Percentiles rank a stretch among this genome's conserved stretches.
These are phyloP conservation scores for Raffaelea albimanens DNA, from an alignment of 2,329 filamentous ascomycete genomes.

Conservation along the genomic window DNA sequence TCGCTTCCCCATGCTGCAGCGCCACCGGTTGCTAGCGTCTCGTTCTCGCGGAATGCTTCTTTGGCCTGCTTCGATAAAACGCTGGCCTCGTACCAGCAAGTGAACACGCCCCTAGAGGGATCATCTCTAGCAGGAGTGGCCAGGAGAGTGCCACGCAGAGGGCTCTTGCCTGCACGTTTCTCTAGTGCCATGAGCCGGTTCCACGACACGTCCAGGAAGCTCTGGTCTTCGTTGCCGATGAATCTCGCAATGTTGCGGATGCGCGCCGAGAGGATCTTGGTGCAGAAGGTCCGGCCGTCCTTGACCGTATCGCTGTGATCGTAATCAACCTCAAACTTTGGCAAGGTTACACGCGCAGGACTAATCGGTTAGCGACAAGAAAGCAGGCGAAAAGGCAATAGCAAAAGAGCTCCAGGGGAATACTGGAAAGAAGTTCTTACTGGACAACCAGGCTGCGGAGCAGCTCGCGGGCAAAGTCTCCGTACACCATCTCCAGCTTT, in stretches of 20 bases:
- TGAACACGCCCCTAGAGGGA: slow-evolving; percentile 11
- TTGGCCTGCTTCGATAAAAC: slow-evolving; percentile 18
- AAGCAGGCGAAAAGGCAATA: neutral
- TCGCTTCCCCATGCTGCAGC: slow-evolving; percentile 16
- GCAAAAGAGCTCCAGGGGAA: neutral
- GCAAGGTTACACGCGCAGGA: neutral
- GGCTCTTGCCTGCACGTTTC: neutral
- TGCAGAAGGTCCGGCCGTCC: slow-evolving; percentile 1
- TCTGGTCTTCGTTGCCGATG: slow-evolving; percentile 9
- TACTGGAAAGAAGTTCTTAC: slow-evolving; percentile 6
- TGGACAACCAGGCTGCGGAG: slow-evolving; percentile 15
- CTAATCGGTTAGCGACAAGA: neutral
- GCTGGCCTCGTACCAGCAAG: slow-evolving; percentile 21
- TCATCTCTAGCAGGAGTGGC: slow-evolving; percentile 7
- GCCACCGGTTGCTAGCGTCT: slow-evolving; percentile 14
- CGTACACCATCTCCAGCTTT: slow-evolving; percentile 13
- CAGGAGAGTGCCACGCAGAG: slow-evolving; percentile 1
- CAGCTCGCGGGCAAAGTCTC: slow-evolving; percentile 16
- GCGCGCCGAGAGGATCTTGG: slow-evolving; percentile 9
- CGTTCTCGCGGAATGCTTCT: slow-evolving; percentile 16
- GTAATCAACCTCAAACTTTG: slow-evolving; percentile 10
- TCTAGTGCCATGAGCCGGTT: slow-evolving; percentile 13
- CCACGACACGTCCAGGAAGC: slow-evolving; percentile 15
- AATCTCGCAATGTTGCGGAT: slow-evolving; percentile 12
- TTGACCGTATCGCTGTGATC: slow-evolving; percentile 3